phyloP scores from a whole-genome alignment of 257 asterid genomes.

The Solanum chmielewskii region DNA sequence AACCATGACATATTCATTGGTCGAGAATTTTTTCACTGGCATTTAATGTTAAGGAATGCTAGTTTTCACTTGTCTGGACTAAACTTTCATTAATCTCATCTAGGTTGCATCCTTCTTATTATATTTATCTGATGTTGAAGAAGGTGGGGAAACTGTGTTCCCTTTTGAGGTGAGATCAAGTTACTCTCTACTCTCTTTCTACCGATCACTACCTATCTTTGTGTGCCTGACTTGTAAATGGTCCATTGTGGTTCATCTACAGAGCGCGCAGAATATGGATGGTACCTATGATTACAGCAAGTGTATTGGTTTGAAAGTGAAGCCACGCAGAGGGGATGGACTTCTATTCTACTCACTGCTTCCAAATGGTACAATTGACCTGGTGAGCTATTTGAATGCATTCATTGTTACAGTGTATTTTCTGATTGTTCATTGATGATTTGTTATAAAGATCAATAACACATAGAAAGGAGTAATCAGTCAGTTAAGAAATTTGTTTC shows the following conservation, averaged over 20 bases:
- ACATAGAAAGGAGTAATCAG: not conserved
- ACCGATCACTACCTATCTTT: not conserved
- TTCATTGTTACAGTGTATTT: not conserved
- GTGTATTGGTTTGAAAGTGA: conserved; percentile 79
- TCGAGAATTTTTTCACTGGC: not conserved
- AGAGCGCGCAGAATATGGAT: conserved; percentile 72
- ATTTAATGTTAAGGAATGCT: not conserved
- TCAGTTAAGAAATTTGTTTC: not conserved
- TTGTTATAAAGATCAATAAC: not conserved
- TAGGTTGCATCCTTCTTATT: conserved; percentile 89
- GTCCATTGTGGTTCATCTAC: conserved; percentile 8
- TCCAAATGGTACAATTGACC: conserved; percentile 83
- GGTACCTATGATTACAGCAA: conserved; percentile 41
- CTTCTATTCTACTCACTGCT: conserved; percentile 76
- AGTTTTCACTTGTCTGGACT: conserved; percentile 1
- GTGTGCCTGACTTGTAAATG: not conserved
- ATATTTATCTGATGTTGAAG: conserved; percentile 87
- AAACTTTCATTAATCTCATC: not conserved
- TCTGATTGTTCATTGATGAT: not conserved
- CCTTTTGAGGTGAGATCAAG: conserved; percentile 62
- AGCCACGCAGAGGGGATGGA: conserved; percentile 91
- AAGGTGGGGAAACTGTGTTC: conserved; percentile 97
- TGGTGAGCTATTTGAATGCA: conserved; percentile 31
- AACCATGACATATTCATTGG: not conserved
- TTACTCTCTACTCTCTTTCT: not conserved